Evolutionary conservation across 768 basidiomycete genomes (phyloP), one percentile per base, ranked within the genome.

Genomic region (Leccinellum albellum): DNA sequence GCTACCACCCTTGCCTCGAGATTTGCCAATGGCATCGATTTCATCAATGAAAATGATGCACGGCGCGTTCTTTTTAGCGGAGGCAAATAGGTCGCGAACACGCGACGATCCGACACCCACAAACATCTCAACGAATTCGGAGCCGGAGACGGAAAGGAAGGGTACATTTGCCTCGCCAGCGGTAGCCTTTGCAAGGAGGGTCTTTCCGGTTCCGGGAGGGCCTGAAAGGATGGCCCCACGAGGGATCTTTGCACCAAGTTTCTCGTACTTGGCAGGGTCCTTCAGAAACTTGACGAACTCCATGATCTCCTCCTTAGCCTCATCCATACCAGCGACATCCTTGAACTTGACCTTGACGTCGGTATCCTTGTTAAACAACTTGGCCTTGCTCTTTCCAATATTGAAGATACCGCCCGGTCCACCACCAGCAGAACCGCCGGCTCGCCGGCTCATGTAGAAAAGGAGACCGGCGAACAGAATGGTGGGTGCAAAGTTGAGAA

Each of bases 61-160:
- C 0, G 97, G 97, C 0, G 97, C 94, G 69, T 97, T 85, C 79
- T 98, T 98, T 82, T 91, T 94, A 48, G 97, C 97, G 4, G 90
- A 94, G 32, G 94, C 90, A 73, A 99, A 99, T 44, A 99, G 85
- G 74, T 99, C 97, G 49, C 97, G 87, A 12, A 99, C 97, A 61
- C 97, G 86, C 4, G 94, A 95, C 3, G 97, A 94, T 56, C 97
- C 97, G 51, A 98, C 97, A 74, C 97, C 97, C 64, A 99, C 97
- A 70, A 98, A 99, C 95, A 98, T 98, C 76, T 99, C 97, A 59
- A 99, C 94, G 70, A 99, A 98, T 70, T 99, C 97, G 44, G 96
- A 98, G 51, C 97, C 97, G 48, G 96, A 98, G 42, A 98, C 97
- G 23, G 94, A 96, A 57, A 98, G 83, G 88, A 99, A 99, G 42